These are phyloP conservation scores for Heliocybe sulcata DNA, from an alignment of 1,284 basidiomycete species.

Conservation along the genomic window DNA sequence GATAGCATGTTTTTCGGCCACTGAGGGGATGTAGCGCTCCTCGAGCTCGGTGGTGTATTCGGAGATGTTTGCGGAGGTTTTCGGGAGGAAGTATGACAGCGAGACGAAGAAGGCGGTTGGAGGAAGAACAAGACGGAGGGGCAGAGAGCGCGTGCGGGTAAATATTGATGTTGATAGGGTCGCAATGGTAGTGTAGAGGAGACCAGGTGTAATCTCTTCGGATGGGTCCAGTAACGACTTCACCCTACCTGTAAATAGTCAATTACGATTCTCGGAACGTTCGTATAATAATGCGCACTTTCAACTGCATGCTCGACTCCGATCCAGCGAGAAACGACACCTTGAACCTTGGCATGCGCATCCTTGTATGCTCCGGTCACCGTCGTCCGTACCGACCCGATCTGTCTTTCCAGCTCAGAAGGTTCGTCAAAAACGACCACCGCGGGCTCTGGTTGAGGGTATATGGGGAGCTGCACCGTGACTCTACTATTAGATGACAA, in stretches of 20 bases:
- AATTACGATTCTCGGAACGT: background rate
- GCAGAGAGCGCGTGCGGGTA: conserved; percentile 66
- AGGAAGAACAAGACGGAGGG: conserved; percentile 63
- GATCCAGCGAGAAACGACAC: conserved; percentile 73
- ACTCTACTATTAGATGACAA: background rate
- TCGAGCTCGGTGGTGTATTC: conserved; percentile 66
- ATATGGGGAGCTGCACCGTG: conserved; percentile 66
- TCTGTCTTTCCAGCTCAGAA: conserved; percentile 65
- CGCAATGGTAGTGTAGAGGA: conserved; percentile 84
- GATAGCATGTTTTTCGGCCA: conserved; percentile 64
- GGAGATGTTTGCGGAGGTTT: conserved; percentile 65
- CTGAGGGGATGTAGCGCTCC: conserved; percentile 56
- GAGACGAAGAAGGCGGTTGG: conserved; percentile 62
- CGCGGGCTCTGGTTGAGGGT: conserved; percentile 51
- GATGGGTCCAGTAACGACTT: conserved; percentile 74
- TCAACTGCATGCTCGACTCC: conserved; percentile 76
- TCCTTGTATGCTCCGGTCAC: conserved; percentile 46
- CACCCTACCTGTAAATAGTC: conserved; percentile 50
- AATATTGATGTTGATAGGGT: conserved; percentile 84
- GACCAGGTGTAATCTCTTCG: conserved; percentile 80
- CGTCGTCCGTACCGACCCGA: conserved; percentile 58
- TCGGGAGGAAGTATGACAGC: conserved; percentile 74
- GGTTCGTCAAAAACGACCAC: conserved; percentile 66
- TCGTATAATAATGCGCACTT: conserved; percentile 42
- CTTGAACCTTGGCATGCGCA: conserved; percentile 59